These are phyloP conservation scores for Fusarium incarnatum DNA, from an alignment of 2,329 filamentous ascomycete genomes.

Conservation along the genomic window DNA sequence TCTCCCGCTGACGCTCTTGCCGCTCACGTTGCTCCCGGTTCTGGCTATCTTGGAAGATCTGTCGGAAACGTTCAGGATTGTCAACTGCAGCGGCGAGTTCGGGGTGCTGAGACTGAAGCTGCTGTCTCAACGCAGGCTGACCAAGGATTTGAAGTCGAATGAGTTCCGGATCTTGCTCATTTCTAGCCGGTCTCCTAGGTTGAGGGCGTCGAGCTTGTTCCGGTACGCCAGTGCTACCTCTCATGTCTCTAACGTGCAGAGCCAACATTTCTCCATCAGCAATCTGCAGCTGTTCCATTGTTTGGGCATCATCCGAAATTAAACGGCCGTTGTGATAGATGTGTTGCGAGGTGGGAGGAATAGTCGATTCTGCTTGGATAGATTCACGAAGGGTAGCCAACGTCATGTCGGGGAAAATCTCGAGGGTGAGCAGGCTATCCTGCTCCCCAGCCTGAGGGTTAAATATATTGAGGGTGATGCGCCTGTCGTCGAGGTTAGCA, in stretches of 20 bases:
- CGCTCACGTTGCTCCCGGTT: slow-evolving; percentile 78
- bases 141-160: slow-evolving; percentile 85
- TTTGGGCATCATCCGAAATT: slow-evolving; percentile 81
- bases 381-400: slow-evolving; percentile 87
- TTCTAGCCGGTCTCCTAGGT: slow-evolving; percentile 49
- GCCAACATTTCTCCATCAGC: slow-evolving; percentile 93
- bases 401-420: slow-evolving; percentile 85
- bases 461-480: slow-evolving; percentile 87
- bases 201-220: slow-evolving; percentile 51
- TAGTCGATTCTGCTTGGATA: slow-evolving; percentile 83
- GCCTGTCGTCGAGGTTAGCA: slow-evolving; percentile 65
- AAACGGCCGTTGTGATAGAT: slow-evolving; percentile 91
- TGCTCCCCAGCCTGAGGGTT: slow-evolving; percentile 75
- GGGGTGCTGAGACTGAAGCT: slow-evolving; percentile 78
- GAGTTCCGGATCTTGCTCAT: slow-evolving; percentile 77
- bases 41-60: slow-evolving; percentile 75
- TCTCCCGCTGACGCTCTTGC: slow-evolving; percentile 82
- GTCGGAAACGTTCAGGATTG: slow-evolving; percentile 79
- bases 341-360: slow-evolving; percentile 79
- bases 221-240: slow-evolving; percentile 59
- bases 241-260: slow-evolving; percentile 77
- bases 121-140: slow-evolving; percentile 77
- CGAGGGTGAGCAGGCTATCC: slow-evolving; percentile 82
- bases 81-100: slow-evolving; percentile 81
- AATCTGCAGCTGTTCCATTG: slow-evolving; percentile 83